Percentiles rank a stretch among this genome's conserved stretches.
Evolutionary conservation across 2,329 filamentous ascomycete species (phyloP).

Genomic region (Cladobotryum protrusum): DNA sequence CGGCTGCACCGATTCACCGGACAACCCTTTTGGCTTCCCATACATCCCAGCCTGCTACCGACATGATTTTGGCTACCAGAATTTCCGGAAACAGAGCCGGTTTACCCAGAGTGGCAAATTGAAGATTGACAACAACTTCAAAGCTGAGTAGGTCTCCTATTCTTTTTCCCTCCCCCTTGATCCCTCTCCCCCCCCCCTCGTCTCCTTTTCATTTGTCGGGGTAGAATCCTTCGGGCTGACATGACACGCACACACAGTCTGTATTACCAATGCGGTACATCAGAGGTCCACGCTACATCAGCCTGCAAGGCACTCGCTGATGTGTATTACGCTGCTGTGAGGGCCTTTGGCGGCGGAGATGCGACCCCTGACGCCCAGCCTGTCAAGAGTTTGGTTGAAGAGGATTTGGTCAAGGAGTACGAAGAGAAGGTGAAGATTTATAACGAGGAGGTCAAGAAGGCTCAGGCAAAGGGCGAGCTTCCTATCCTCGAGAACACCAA

Average conservation of each 20-base stretch:
- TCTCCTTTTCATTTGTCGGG: no score
- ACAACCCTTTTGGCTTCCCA: constrained; percentile 39
- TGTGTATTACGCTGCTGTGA: constrained; percentile 35
- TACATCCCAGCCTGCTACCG: constrained; percentile 43
- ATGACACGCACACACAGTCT: constrained; percentile 20
- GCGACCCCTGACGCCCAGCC: constrained; percentile 17
- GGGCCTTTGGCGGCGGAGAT: constrained; percentile 29
- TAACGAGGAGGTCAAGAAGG: constrained; percentile 28
- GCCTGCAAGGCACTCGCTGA: constrained; percentile 32
- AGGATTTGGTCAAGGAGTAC: constrained; percentile 25
- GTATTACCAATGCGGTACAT: constrained; percentile 29
- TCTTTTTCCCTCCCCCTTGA: no score
- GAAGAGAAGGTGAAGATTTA: constrained; percentile 30
- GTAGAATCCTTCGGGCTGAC: background rate
- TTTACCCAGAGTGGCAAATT: constrained; percentile 37
- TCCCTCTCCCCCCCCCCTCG: no score
- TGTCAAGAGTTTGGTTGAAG: constrained; percentile 20
- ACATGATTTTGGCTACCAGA: constrained; percentile 52
- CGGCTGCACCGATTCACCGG: constrained; percentile 36
- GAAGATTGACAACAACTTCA: constrained; percentile 47
- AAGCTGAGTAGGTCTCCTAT: constrained; percentile 30
- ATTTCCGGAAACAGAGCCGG: constrained; percentile 43
- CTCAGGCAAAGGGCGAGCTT: constrained; percentile 25
- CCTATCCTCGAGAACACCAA: background rate
- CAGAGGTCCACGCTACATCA: constrained; percentile 7